phyloP scores from a whole-genome alignment of 495 filamentous ascomycete genomes.

The Ramalina intermedia region DNA sequence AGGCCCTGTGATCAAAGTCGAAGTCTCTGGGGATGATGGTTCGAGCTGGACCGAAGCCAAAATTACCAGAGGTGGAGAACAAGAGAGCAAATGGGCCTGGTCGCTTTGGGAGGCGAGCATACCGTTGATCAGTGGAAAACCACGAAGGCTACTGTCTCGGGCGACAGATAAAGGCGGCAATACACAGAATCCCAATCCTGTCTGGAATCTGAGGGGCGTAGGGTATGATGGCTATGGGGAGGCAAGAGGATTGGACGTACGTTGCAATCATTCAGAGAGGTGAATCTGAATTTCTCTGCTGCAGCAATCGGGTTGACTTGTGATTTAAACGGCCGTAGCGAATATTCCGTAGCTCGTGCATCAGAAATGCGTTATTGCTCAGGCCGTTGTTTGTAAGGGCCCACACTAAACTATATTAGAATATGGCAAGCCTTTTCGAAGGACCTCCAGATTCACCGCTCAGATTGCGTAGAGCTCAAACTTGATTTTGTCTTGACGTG shows the following conservation, averaged over 20 bases:
- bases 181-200: conserved; percentile 27
- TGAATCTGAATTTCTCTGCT: too few species aligned
- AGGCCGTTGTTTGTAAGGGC: too few species aligned
- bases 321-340: too few species aligned
- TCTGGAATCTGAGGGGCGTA: conserved; percentile 47
- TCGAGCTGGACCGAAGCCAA: conserved; percentile 34
- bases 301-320: too few species aligned
- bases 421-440: too few species aligned
- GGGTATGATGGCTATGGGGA: conserved; percentile 49
- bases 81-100: conserved; percentile 33
- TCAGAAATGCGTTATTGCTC: too few species aligned
- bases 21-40: conserved; percentile 36
- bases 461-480: too few species aligned
- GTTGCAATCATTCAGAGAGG: too few species aligned
- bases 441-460: too few species aligned
- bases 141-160: conserved; percentile 33
- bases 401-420: too few species aligned
- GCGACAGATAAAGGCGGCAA: conserved; percentile 39
- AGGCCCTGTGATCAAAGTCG: conserved; percentile 38
- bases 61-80: conserved; percentile 13
- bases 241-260: conserved; percentile 27
- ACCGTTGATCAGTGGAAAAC: conserved; percentile 17
- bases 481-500: too few species aligned
- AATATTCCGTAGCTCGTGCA: too few species aligned
- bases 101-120: conserved; percentile 30